phyloP scores from a whole-genome alignment of 2,329 filamentous ascomycete genomes.

The Camptophora hylomeconis region DNA sequence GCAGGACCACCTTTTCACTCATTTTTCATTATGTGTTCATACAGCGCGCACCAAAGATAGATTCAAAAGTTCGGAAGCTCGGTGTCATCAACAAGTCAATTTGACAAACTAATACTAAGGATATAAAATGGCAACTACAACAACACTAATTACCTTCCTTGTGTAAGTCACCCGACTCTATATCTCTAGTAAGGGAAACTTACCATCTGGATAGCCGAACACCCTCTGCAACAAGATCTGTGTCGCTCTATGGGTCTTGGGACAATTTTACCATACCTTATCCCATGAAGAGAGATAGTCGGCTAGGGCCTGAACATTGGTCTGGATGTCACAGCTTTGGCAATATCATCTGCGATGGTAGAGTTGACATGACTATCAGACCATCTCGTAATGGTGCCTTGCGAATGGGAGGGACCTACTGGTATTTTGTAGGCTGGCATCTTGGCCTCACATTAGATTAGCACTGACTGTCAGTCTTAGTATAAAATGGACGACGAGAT shows the following conservation, averaged over 20 bases:
- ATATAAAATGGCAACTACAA: constrained; percentile 15
- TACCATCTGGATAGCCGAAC: constrained; percentile 20
- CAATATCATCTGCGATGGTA: constrained; percentile 72
- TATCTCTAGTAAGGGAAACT: constrained; percentile 8
- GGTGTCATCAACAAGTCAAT: too few relatives aligned
- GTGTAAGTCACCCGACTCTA: constrained; percentile 15
- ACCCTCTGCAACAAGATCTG: constrained; percentile 37
- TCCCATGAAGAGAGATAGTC: constrained; percentile 65
- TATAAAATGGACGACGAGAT: constrained; percentile 70
- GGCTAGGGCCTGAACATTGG: constrained; percentile 66
- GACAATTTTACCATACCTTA: constrained; percentile 79
- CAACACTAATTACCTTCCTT: constrained; percentile 22
- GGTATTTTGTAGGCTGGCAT: constrained; percentile 65
- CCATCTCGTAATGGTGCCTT: constrained; percentile 56
- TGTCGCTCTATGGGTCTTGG: constrained; percentile 83
- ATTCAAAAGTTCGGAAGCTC: too few relatives aligned
- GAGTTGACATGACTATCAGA: constrained; percentile 39
- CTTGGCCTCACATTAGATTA: too few relatives aligned
- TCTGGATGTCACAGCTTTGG: constrained; percentile 77
- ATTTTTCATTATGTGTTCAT: too few relatives aligned
- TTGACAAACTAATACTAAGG: too few relatives aligned
- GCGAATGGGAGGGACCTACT: constrained; percentile 87
- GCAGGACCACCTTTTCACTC: too few relatives aligned
- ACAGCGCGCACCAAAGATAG: too few relatives aligned
- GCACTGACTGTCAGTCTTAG: too few relatives aligned